phyloP scores from a whole-genome alignment of 495 filamentous ascomycete genomes.

The Penicillium canescens region DNA sequence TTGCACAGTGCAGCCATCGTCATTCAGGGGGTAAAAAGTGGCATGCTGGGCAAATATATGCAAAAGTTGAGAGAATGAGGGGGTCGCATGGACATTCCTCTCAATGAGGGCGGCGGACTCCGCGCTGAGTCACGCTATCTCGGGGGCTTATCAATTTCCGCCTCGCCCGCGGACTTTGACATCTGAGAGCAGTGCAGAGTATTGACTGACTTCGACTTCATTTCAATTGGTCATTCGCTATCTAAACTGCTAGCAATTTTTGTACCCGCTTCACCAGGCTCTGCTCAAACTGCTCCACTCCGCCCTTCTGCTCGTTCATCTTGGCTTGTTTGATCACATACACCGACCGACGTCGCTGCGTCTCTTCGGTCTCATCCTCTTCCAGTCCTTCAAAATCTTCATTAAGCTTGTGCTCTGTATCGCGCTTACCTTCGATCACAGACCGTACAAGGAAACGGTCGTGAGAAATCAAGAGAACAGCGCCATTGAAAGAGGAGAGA shows the following conservation, averaged over 20 bases:
- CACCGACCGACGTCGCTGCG: conserved; percentile 54
- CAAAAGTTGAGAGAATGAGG: conserved; percentile 4
- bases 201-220: no score
- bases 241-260: conserved; percentile 31
- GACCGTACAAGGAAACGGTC: conserved; percentile 73
- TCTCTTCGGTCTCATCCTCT: conserved; percentile 47
- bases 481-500: conserved; percentile 65
- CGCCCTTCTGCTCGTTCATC: conserved; percentile 55
- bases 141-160: neutral
- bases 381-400: conserved; percentile 52
- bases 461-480: conserved; percentile 71
- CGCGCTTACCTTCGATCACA: conserved; percentile 64
- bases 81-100: conserved; percentile 14
- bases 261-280: conserved; percentile 59
- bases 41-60: conserved; percentile 9
- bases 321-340: conserved; percentile 59
- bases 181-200: no score
- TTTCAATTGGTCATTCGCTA: neutral
- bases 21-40: conserved; percentile 1
- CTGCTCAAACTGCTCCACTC: conserved; percentile 65
- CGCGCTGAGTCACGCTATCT: conserved; percentile 2
- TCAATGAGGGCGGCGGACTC: conserved; percentile 1
- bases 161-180: no score
- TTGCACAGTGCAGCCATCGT: conserved; percentile 13
- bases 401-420: conserved; percentile 39